These are phyloP conservation scores for Blumeria hordei DNA, from an alignment of 2,329 filamentous ascomycete species.

Conservation along the genomic window DNA sequence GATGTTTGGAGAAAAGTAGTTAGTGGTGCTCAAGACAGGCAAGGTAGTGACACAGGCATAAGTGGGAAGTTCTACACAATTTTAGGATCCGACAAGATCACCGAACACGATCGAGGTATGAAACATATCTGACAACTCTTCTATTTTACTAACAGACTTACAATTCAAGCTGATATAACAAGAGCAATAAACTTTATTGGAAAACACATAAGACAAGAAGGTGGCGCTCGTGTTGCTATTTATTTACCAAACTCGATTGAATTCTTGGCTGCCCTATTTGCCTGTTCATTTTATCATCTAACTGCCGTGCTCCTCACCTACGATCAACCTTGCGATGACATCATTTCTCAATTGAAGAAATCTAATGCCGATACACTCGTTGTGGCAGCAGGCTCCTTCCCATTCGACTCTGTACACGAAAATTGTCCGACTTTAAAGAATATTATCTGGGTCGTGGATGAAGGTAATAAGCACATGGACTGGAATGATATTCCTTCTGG, in stretches of 20 bases:
- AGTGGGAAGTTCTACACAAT: constrained; percentile 55
- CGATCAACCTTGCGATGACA: constrained; percentile 41
- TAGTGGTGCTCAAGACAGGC: constrained; percentile 35
- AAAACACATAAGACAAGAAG: constrained; percentile 44
- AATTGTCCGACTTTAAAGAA: constrained; percentile 47
- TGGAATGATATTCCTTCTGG: constrained; percentile 76
- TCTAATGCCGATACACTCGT: constrained; percentile 62
- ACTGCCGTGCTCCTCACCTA: constrained; percentile 71
- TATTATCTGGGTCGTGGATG: constrained; percentile 79
- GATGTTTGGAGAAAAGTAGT: constrained; percentile 69
- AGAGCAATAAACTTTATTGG: constrained; percentile 77
- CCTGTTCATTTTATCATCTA: constrained; percentile 62
- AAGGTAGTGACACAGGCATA: constrained; percentile 33
- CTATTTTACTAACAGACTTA: constrained; percentile 5
- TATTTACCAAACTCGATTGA: constrained; percentile 89
- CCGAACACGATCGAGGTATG: constrained; percentile 44
- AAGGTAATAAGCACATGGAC: constrained; percentile 77
- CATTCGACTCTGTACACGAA: constrained; percentile 48
- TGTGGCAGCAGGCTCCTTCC: constrained; percentile 66
- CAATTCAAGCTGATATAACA: constrained; percentile 37
- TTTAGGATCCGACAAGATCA: constrained; percentile 46
- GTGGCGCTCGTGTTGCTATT: constrained; percentile 56
- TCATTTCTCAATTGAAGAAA: constrained; percentile 47
- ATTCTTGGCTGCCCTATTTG: constrained; percentile 59
- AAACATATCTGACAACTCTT: constrained; percentile 1